A percentile compares a stretch with the other conserved stretches of the same genome.
Conservation (phyloP, 148 eudicot genomes). For the Nepenthes mirabilis region DNA sequence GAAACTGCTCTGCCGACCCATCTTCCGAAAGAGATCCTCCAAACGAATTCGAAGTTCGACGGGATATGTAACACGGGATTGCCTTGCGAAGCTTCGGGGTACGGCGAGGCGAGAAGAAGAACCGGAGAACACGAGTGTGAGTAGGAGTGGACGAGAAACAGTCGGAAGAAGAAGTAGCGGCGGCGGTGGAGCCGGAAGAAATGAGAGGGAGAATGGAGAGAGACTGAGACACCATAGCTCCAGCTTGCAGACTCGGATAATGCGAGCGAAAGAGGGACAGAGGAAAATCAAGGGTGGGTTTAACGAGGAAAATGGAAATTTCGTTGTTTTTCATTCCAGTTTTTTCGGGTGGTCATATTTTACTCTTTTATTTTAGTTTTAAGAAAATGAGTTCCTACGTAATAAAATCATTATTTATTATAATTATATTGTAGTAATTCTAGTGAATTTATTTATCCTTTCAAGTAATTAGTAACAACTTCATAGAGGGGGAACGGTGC, state of each 20-base stretch:
- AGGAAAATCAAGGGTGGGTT: too few relatives aligned
- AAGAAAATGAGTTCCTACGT: too few relatives aligned
- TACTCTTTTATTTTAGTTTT: too few relatives aligned
- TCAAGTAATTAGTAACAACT: too few relatives aligned
- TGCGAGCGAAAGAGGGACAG: too few relatives aligned
- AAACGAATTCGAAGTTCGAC: slow-evolving; percentile 17
- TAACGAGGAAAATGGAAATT: too few relatives aligned
- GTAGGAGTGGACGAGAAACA: slow-evolving; percentile 9
- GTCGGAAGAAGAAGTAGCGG: slow-evolving; percentile 5
- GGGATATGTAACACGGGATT: slow-evolving; percentile 9
- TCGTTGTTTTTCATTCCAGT: too few relatives aligned
- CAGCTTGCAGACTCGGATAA: background rate
- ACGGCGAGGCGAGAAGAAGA: slow-evolving; percentile 10
- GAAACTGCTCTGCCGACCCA: slow-evolving; percentile 39
- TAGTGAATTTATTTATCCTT: too few relatives aligned
- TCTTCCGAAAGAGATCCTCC: slow-evolving; percentile 14
- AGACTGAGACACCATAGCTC: slow-evolving; percentile 19
- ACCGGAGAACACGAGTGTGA: background rate
- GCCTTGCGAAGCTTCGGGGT: slow-evolving; percentile 13
- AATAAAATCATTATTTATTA: too few relatives aligned
- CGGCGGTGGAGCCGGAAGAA: slow-evolving; percentile 11
- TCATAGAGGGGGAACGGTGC: too few relatives aligned
- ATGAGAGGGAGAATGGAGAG: slow-evolving; percentile 32
- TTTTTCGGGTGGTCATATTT: too few relatives aligned
- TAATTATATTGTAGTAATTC: too few relatives aligned